Evolutionary conservation across 2,329 filamentous ascomycete genomes (phyloP), one percentile per base, ranked within the genome.

Genomic region (Penicillium sp.): DNA sequence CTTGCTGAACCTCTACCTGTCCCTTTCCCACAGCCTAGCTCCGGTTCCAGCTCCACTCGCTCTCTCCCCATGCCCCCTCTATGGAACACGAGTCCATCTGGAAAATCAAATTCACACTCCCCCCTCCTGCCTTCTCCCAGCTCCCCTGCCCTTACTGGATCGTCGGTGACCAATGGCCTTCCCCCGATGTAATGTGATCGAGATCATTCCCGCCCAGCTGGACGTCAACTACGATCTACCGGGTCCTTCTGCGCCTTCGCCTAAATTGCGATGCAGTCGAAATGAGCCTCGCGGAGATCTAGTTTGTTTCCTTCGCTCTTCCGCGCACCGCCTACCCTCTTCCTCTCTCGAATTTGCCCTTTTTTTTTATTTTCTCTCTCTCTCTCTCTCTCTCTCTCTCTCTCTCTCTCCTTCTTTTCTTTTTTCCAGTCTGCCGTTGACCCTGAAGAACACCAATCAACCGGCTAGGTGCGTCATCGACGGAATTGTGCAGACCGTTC

Each of bases 31-130:
- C 10, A 13, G 16, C 33, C 33, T 36, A 36, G 33, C 16, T 36
- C 18, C 2, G 33, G 16, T 9, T 36, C 31, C 7, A 8, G 39
- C 41, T 53, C 46, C 50, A 53, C 46, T 38, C 30, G 7, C 14
- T 33, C 13, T 33, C 30, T 8, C 13, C 14, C 14, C 30, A 13
- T n/a, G n/a, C 30, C 30, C 13, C 30, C 16, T 36, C 33, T 7
- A 36, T 16, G 4, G n/a, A 48, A 55, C 55, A 55, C 55, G 52
- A 57, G 52, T 52, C 31, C 25, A 55, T 49, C 42, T 49, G 45
- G 20, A 43, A 43, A 43, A 43, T 30, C 25, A 28, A 30, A 16
- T 28, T 22, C 9, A 25, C 2, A 13, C 14, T 5, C 39, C 24
- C 22, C 27, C 27, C 38, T 16, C 18, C 14, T 13, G 8, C 24